Percentiles rank a stretch among this genome's conserved stretches.
Conservation (phyloP, 1,284 basidiomycete species). For the Moesziomyces globuligerus region DNA sequence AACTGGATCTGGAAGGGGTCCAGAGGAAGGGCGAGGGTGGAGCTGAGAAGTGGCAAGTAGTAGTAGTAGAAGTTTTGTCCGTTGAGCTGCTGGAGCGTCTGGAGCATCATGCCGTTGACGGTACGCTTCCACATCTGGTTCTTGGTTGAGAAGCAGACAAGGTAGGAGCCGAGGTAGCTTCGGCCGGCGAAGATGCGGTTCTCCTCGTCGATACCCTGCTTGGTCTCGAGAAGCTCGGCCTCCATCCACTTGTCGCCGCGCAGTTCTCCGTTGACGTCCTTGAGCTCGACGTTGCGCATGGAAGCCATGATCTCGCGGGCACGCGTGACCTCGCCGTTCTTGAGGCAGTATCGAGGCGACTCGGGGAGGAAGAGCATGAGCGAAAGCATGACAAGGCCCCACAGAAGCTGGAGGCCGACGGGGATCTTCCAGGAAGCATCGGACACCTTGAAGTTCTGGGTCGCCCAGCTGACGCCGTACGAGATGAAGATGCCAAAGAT, state of each 20-base stretch:
- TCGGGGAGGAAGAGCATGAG: conserved; percentile 72
- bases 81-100: conserved; percentile 77
- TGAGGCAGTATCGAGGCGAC: conserved; percentile 86
- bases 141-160: conserved; percentile 76
- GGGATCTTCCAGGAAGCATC: conserved; percentile 73
- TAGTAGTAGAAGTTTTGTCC: conserved; percentile 86
- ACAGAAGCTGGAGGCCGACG: conserved; percentile 75
- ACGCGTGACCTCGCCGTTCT: conserved; percentile 73
- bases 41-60: conserved; percentile 78
- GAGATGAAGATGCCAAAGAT: conserved; percentile 74
- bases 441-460: conserved; percentile 43
- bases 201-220: conserved; percentile 73
- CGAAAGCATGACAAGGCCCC: conserved; percentile 69
- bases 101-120: conserved; percentile 76
- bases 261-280: conserved; percentile 73
- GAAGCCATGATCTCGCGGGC: conserved; percentile 75
- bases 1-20: conserved; percentile 73
- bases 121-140: conserved; percentile 78
- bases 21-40: conserved; percentile 76
- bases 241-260: conserved; percentile 75
- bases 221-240: conserved; percentile 73
- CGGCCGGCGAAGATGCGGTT: conserved; percentile 74
- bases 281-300: conserved; percentile 73
- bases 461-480: conserved; percentile 73
- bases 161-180: conserved; percentile 73